Evolutionary conservation across 306 rosid species (phyloP), one percentile per base, ranked within the genome.

Genomic region (Dryas drummondii): DNA sequence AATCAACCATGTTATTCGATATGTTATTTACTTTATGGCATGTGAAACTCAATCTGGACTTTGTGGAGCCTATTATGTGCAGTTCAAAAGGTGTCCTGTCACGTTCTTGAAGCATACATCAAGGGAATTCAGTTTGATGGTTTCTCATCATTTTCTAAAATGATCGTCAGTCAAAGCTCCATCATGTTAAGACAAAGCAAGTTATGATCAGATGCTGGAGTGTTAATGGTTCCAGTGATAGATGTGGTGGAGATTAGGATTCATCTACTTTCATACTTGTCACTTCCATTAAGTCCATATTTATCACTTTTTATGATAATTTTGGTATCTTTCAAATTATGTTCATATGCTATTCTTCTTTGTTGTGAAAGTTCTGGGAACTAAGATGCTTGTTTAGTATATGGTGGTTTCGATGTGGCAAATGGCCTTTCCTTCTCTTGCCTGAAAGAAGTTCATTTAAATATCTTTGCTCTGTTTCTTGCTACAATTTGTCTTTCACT

Each of bases 71-170:
- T 47, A 46, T 72, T 45, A 15, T 76, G 40, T 84, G 90, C 92
- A 94, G 97, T 82, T 92, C 99, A 11, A 94, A 94, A 85, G 99
- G 97, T 45, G 93, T 94, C 68, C 84, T 94, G 22, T 88, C 97
- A 4, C 93, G 97, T 11, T 78, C 88, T 49, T 94, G 17, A 72
- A 76, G 72, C 62, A 54, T 17, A 32, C 26, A 26, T n/a, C 3
- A 44, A 51, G 56, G 70, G 49, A 47, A 70, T 51, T 22, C 68
- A 27, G 68, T 49, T 45, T 10, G 71, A 5, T 61, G 44, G 37
- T 27, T 32, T 51, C 48, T 68, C 60, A 4, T 68, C 1, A 14
- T 37, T 12, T 68, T 16, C 10, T 22, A 69, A 22, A 40, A 69
- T 37, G 13, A 67, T 22, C n/a, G 26, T 22, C 10, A 26, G 61